phyloP scores from a whole-genome alignment of 73 alveolate genomes.

The Tetrahymena malaccensis region DNA sequence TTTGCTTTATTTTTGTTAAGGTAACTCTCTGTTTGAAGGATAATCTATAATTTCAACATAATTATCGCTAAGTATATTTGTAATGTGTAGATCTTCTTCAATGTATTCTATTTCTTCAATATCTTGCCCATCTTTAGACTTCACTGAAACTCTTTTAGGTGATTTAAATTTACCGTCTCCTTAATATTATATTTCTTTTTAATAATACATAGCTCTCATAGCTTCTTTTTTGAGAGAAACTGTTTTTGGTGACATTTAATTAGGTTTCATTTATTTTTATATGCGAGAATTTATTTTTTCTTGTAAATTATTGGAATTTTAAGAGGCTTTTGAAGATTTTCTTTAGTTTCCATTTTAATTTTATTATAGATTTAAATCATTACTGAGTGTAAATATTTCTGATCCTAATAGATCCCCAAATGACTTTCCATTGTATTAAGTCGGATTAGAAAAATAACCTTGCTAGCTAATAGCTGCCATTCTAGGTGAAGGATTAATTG shows the following conservation, averaged over 20 bases:
- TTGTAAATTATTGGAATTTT: background rate
- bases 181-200: background rate
- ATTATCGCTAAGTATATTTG: background rate
- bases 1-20: background rate
- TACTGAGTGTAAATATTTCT: background rate
- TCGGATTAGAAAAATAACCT: background rate
- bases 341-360: background rate
- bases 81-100: background rate
- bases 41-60: background rate
- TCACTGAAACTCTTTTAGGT: background rate
- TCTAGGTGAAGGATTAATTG: background rate
- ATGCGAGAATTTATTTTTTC: background rate
- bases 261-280: background rate
- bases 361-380: background rate
- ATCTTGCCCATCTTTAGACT: background rate
- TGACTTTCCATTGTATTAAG: background rate
- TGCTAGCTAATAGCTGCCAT: background rate
- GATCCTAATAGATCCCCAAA: background rate
- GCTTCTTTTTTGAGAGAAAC: background rate
- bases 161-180: background rate
- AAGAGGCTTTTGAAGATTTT: background rate
- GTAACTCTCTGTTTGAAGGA: background rate
- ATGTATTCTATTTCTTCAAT: background rate
- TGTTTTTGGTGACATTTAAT: background rate
- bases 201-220: background rate